Percentiles rank a stretch among this genome's conserved stretches.
These are phyloP conservation scores for Starmerella vitae DNA, from an alignment of 805 yeast genomes.

Conservation along the genomic window DNA sequence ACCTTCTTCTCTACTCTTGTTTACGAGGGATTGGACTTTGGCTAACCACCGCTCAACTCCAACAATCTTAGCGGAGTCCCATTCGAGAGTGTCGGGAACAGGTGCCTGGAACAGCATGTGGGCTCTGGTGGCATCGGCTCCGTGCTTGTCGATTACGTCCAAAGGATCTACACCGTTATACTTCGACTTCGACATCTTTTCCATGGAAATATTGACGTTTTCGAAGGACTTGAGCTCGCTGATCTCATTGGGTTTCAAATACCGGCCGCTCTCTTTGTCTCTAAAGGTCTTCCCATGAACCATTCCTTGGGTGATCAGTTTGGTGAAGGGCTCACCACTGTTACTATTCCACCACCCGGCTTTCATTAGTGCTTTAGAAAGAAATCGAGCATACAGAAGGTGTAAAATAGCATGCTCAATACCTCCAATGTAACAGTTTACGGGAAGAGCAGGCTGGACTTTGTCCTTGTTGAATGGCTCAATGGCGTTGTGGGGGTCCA, in stretches of 20 bases:
- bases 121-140: conserved; percentile 91
- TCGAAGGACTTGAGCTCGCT: conserved; percentile 24
- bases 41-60: conserved; percentile 83
- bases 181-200: conserved; percentile 95
- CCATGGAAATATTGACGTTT: conserved; percentile 46
- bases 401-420: conserved; percentile 95
- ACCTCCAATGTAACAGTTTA: conserved; percentile 87
- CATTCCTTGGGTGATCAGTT: conserved; percentile 90
- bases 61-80: conserved; percentile 80
- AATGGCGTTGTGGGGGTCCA: conserved; percentile 52
- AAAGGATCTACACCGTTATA: conserved; percentile 88
- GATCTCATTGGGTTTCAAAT: conserved; percentile 66
- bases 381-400: conserved; percentile 70
- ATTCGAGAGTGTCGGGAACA: conserved; percentile 59
- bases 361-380: conserved; percentile 61
- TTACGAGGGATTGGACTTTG: conserved; percentile 30
- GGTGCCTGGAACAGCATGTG: conserved; percentile 91
- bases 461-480: conserved; percentile 40
- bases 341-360: conserved; percentile 58
- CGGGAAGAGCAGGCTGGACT: conserved; percentile 54
- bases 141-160: conserved; percentile 57
- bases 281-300: conserved; percentile 80
- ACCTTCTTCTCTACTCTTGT: conserved; percentile 18
- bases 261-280: conserved; percentile 59
- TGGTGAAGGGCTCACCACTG: conserved; percentile 66